Conservation (phyloP, 2,329 filamentous ascomycete species). For the Aspergillus sp. region DNA sequence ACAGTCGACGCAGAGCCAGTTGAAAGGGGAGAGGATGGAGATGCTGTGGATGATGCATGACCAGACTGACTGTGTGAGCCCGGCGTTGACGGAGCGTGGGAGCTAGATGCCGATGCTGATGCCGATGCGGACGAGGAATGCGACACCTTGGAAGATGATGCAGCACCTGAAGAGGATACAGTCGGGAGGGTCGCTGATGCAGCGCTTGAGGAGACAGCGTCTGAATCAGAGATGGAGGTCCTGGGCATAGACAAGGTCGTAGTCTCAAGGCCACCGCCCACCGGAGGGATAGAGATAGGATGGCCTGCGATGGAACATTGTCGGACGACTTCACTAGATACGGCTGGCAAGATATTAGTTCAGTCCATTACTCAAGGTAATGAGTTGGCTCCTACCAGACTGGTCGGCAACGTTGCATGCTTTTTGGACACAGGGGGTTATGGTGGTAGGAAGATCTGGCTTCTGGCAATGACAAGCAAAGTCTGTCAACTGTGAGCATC, state of each 20-base stretch:
- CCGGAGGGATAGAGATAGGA: constrained; percentile 39
- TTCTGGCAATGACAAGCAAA: constrained; percentile 54
- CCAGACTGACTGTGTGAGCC: not conserved
- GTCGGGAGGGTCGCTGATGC: constrained; percentile 10
- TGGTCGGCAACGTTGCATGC: constrained; percentile 45
- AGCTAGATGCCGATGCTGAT: not conserved
- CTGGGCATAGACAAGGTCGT: constrained; percentile 12
- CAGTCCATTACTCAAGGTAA: not conserved
- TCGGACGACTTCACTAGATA: constrained; percentile 37
- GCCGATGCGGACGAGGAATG: not conserved
- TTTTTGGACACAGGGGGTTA: constrained; percentile 51
- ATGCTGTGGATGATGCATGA: not conserved
- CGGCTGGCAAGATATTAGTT: constrained; percentile 27
- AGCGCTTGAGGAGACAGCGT: constrained; percentile 5
- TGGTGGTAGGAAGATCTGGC: constrained; percentile 41
- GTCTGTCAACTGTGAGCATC: constrained; percentile 50
- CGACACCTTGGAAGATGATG: not conserved
- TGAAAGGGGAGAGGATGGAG: not conserved
- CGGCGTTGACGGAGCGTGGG: not conserved
- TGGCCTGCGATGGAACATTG: constrained; percentile 39
- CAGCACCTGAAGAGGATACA: not conserved
- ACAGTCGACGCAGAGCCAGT: constrained; percentile 8
- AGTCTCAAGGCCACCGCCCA: constrained; percentile 22
- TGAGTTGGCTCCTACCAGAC: constrained; percentile 29
- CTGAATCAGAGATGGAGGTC: constrained; percentile 9